Base-by-base conservation (phyloP, 176 grass and related monocot species). In the Oropetium thomaeum region DNA sequence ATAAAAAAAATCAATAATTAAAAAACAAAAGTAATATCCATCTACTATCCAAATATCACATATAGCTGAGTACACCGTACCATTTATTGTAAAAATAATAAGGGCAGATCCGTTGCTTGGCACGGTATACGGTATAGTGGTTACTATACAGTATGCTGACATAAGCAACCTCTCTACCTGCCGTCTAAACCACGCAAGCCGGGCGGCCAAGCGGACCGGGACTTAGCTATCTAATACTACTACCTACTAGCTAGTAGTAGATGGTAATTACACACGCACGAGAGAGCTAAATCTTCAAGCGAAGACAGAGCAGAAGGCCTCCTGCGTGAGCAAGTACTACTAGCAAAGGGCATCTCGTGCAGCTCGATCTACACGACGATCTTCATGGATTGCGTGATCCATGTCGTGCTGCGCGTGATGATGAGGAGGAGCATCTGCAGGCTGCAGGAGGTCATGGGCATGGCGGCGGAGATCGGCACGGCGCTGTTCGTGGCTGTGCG, bases 381-480 rank as follows among this genome's bases (percentile, higher is more conserved):
- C 7, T 42, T 53, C 42, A 61, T 86, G 87, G 69, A 85, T 23
- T 77, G 65, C 34, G 65, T 20, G 33, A 60, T 89, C 48, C 70
- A 65, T 15, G 69, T 79, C 69, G 81, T 93, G 28, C 51, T 93
- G 35, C 73, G 69, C 7, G 84, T 93, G 81, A 34, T 82, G 73
- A 67, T 93, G 84, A 81, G 90, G 30, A 76, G 88, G 79, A 73
- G 81, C 90, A 76, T 93, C 84, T 76, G 78, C 84, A 74, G 81
- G 35, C 53, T 93, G 27, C 78, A 73, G 13, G 90, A 90, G 22
- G 65, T 75, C 40, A 19, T 83, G 31, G 78, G 32, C 54, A 82
- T 82, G 73, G 73, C 69, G 0, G 4, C 61, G 58, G 87, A 87
- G 40, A 49, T 89, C 63, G 67, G 82, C 63, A 75, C 81, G 48